Evolutionary conservation across 495 filamentous ascomycete genomes (phyloP), one percentile per base, ranked within the genome.

Genomic region (Neurospora sp.): DNA sequence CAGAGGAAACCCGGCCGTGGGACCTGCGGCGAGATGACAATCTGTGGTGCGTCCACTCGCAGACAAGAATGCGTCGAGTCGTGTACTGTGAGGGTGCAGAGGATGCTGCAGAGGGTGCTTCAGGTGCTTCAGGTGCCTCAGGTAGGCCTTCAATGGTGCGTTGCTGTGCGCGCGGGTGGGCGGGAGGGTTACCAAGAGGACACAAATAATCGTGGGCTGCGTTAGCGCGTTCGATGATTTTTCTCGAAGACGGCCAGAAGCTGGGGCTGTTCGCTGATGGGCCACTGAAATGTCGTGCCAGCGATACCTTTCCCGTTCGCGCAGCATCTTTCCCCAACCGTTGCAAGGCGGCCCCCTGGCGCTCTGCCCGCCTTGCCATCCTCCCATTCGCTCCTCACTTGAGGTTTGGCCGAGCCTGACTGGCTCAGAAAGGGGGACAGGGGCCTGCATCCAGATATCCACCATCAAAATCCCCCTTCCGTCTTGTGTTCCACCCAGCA

Each of bases 231-330:
- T 82, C 81, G 75, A 81, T 78, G 42, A 71, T 70, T 77, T 77
- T 82, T 82, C 81, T 76, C 78, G 81, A 82, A 82, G 77, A 74
- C 72, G 54, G 76, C 74, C 73, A 81, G 77, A 78, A 81, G 77
- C 76, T 69, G 73, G 79, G 80, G 75, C 27, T 5, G 40, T 23
- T 69, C 66, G 69, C 72, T 27, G 46, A 69, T 70, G 72, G 66
- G 39, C 74, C 75, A 73, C 69, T 75, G 39, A 76, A 69, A 69
- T 71, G 7, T 71, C 72, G 59, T 69, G 72, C 76, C 77, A 66
- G 76, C 75, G 66, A 41, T 71, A 59, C 74, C 77, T 76, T 76
- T 77, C 73, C 76, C 76, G 75, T 74, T 76, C 74, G 23, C 74
- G 78, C 77, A 79, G 73, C 72, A 59, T 37, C 71, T 18, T 18